A percentile compares a stretch with the other conserved stretches of the same genome.
Evolutionary conservation across 1,284 basidiomycete genomes (phyloP).

Genomic region (Ceratobasidium sp.): DNA sequence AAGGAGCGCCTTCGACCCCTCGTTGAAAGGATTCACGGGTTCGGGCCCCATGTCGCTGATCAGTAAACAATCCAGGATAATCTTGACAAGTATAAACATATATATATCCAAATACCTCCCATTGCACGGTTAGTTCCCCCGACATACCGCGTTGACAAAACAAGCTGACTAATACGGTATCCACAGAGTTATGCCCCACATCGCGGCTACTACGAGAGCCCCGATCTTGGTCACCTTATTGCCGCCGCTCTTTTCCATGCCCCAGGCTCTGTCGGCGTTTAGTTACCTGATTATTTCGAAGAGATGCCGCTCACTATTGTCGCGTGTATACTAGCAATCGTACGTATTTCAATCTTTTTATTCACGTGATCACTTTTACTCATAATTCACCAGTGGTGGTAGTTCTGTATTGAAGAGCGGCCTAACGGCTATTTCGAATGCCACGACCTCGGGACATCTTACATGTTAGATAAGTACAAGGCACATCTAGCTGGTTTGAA

Average conservation of each 20-base stretch:
- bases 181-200: not conserved
- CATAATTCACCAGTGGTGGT: not conserved
- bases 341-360: not conserved
- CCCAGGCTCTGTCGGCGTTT: not conserved
- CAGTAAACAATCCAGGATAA: slow-evolving; percentile 19
- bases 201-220: slow-evolving; percentile 7
- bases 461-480: slow-evolving; percentile 10
- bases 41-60: not conserved
- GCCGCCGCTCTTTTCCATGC: slow-evolving; percentile 1
- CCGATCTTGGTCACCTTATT: not conserved
- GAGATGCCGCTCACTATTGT: slow-evolving; percentile 8
- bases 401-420: slow-evolving; percentile 11
- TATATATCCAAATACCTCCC: slow-evolving; percentile 12
- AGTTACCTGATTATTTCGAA: slow-evolving; percentile 1
- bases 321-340: not conserved
- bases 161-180: too few species aligned
- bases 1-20: not conserved
- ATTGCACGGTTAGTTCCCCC: slow-evolving; percentile 9
- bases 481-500: slow-evolving; percentile 1
- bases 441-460: not conserved
- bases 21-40: not conserved
- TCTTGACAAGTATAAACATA: not conserved
- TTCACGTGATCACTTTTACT: too few species aligned
- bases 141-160: not conserved
- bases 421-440: not conserved